Evolutionary conservation across 805 yeast genomes (phyloP), one percentile per base, ranked within the genome.

Genomic region (Pichia exigua): DNA sequence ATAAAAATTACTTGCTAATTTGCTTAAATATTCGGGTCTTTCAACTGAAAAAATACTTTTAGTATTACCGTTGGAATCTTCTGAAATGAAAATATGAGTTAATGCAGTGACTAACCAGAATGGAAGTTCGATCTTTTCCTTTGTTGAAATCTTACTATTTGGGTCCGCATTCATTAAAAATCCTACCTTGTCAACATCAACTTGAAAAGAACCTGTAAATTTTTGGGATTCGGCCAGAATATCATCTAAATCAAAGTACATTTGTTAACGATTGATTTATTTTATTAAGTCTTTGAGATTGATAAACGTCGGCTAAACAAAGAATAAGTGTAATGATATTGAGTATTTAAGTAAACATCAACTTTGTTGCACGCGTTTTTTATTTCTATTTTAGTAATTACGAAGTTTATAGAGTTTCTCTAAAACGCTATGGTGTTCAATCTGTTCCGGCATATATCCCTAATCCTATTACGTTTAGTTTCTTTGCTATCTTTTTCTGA

Each of bases 161-260:
- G 85, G 87, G 1, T 89, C 87, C 54, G 84, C 80, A 9, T 91
- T 89, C 61, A 85, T 91, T 8, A 92, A 71, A 61, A 84, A 88
- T 2, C 97, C 97, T n/a, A 92, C 70, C 0, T 94, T 92, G 49
- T 49, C 30, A 13, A 55, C 51, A 24, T 22, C 45, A n/a, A 32
- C 27, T 24, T 47, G 42, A 22, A 47, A 54, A 30, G 42, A 44
- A 17, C 50, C 55, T 1, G 47, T 40, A 24, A 57, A 38, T 6
- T 49, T 48, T 59, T 81, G 83, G 3, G 78, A 74, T 54, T 82
- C 89, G 0, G 91, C 80, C 20, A 85, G 71, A 13, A 86, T 82
- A 57, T 85, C 94, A 58, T 87, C 94, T 7, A 87, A 70, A 63
- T 85, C 91, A 69, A 83, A 87, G 67, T 87, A 87, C 53, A 54